Evolutionary conservation across 2,329 filamentous ascomycete species (phyloP).

Genomic region (Pseudogymnoascus sp.): DNA sequence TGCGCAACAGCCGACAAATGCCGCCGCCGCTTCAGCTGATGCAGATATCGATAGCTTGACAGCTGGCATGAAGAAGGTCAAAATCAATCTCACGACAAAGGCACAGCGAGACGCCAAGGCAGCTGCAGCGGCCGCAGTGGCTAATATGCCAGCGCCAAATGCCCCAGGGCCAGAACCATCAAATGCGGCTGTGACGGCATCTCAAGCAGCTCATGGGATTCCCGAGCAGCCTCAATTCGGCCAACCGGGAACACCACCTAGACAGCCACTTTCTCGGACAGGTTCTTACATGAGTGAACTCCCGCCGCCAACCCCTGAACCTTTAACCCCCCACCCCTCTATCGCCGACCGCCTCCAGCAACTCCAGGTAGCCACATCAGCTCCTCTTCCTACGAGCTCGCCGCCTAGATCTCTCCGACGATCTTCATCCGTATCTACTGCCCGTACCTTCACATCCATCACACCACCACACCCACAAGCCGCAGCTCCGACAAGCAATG

Average conservation of each 20-base stretch:
- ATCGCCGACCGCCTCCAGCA: slow-evolving; percentile 14
- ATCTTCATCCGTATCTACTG: slow-evolving; percentile 5
- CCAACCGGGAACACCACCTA: neutral
- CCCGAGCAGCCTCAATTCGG: neutral
- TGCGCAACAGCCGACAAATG: neutral
- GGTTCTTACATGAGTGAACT: slow-evolving; percentile 1
- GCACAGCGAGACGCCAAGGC: slow-evolving; percentile 48
- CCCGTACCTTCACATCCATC: neutral
- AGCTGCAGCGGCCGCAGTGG: slow-evolving; percentile 19
- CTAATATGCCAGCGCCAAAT: slow-evolving; percentile 15
- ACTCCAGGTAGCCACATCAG: slow-evolving; percentile 15
- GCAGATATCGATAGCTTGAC: slow-evolving; percentile 46
- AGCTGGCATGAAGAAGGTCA: slow-evolving; percentile 52
- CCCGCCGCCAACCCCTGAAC: neutral
- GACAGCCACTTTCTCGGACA: neutral
- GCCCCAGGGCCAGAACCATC: slow-evolving; percentile 9
- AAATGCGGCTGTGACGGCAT: slow-evolving; percentile 9
- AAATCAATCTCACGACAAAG: slow-evolving; percentile 50
- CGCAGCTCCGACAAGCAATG: slow-evolving; percentile 25
- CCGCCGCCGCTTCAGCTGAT: neutral
- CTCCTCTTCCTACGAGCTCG: slow-evolving; percentile 22
- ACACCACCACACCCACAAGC: slow-evolving; percentile 1
- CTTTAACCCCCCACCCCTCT: slow-evolving; percentile 4
- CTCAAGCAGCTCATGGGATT: slow-evolving; percentile 9
- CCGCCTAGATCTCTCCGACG: slow-evolving; percentile 11